These are phyloP conservation scores for Mariannaea elegans DNA, from an alignment of 2,329 filamentous ascomycete genomes.

Conservation along the genomic window DNA sequence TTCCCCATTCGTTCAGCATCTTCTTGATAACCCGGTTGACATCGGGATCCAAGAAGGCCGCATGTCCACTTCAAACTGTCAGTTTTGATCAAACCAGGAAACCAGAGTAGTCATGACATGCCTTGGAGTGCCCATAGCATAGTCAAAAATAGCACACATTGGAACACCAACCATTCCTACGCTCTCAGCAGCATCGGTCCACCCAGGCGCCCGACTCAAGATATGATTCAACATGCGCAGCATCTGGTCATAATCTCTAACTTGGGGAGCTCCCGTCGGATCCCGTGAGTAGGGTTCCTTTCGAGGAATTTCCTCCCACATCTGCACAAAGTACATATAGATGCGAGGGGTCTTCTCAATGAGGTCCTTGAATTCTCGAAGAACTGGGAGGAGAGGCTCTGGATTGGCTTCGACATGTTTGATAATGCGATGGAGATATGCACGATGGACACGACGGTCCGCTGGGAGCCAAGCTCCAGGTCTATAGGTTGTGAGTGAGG, in stretches of 20 bases:
- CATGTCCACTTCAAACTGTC: conserved; percentile 50
- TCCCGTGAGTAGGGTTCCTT: conserved; percentile 69
- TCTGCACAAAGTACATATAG: conserved; percentile 72
- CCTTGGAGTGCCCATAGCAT: conserved; percentile 64
- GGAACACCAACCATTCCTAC: conserved; percentile 63
- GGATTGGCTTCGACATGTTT: conserved; percentile 62
- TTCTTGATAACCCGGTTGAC: conserved; percentile 64
- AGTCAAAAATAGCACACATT: conserved; percentile 63
- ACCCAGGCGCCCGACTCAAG: conserved; percentile 59
- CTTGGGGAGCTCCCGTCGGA: conserved; percentile 68
- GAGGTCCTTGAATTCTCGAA: conserved; percentile 71
- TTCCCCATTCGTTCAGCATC: conserved; percentile 66
- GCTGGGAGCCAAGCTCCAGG: conserved; percentile 69
- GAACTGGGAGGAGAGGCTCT: conserved; percentile 64
- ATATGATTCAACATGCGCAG: conserved; percentile 71
- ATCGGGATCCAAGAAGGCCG: conserved; percentile 63
- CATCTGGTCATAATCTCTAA: conserved; percentile 74
- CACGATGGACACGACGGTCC: conserved; percentile 68
- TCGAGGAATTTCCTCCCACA: conserved; percentile 73
- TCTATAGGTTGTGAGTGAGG: conserved; percentile 41
- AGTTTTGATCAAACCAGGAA: background rate
- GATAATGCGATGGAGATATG: conserved; percentile 68
- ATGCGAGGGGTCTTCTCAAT: conserved; percentile 72
- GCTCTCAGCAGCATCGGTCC: conserved; percentile 60
- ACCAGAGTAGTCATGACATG: conserved; percentile 24